Percentiles rank a stretch among this genome's conserved stretches.
These are phyloP conservation scores for Colletotrichum cordylinicola DNA, from an alignment of 2,329 filamentous ascomycete genomes.

Conservation along the genomic window DNA sequence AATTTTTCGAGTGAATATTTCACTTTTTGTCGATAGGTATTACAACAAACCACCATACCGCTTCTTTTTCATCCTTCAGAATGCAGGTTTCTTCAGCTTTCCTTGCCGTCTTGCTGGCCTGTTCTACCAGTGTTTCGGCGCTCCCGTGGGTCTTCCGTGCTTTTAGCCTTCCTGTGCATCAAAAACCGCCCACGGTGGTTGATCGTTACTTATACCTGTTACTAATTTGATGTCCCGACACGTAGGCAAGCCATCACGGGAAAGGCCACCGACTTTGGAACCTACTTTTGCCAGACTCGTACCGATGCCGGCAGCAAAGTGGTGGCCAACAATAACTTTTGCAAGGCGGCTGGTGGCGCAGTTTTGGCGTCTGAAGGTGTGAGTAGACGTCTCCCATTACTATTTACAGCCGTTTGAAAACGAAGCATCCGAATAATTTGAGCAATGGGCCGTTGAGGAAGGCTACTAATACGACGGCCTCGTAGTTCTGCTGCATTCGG, in stretches of 20 bases:
- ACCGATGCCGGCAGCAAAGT: background rate
- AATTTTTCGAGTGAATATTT: background rate
- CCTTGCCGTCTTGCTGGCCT: background rate
- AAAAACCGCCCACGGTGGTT: background rate
- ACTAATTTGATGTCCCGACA: background rate
- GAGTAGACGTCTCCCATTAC: background rate
- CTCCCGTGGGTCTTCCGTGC: background rate
- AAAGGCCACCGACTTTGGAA: background rate
- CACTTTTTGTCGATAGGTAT: background rate
- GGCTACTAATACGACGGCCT: background rate
- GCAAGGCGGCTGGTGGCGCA: background rate
- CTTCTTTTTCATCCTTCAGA: background rate
- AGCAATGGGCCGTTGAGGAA: too few species aligned
- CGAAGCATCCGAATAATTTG: background rate
- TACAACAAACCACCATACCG: background rate
- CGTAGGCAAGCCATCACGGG: background rate
- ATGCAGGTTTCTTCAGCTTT: background rate
- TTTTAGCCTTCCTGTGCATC: too few species aligned
- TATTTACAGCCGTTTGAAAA: background rate
- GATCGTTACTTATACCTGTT: background rate
- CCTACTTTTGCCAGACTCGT: background rate
- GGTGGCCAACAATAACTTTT: background rate
- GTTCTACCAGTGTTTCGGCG: background rate
- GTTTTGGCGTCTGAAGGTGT: background rate
- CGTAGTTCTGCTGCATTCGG: background rate